Evolutionary conservation across 2,329 filamentous ascomycete species (phyloP).

Genomic region (Talaromyces marneffei): DNA sequence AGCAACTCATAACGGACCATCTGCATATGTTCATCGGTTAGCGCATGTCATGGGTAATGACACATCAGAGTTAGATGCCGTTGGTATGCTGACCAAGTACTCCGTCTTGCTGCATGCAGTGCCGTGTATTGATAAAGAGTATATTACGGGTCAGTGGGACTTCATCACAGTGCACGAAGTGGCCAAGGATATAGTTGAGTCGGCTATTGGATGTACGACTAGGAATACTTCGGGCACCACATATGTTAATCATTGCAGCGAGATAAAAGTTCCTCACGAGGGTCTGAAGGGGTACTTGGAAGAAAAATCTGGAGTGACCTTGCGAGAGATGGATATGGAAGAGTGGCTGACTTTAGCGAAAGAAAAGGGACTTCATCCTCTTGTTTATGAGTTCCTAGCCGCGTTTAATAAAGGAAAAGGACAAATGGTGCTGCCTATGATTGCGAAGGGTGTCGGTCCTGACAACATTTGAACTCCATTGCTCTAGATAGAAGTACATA

Average conservation of each 20-base stretch:
- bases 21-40: not conserved
- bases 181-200: not conserved
- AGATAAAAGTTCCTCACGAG: not conserved
- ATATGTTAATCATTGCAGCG: not conserved
- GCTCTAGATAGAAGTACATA: not conserved
- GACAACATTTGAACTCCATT: not conserved
- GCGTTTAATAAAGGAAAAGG: not conserved
- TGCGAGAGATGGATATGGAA: not conserved
- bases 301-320: not conserved
- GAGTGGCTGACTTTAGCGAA: not conserved
- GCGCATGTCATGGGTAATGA: not conserved
- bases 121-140: not conserved
- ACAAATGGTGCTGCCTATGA: not conserved
- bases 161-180: conserved; percentile 2
- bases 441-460: conserved; percentile 21
- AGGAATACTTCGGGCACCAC: not conserved
- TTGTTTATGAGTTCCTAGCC: not conserved
- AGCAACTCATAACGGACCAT: not conserved
- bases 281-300: not conserved
- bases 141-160: conserved; percentile 1
- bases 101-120: not conserved
- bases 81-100: conserved; percentile 3
- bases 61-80: not conserved
- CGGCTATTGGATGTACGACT: not conserved
- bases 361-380: not conserved